Evolutionary conservation across 179 eudicot genomes (phyloP).

Genomic region (Beta corolliflora): DNA sequence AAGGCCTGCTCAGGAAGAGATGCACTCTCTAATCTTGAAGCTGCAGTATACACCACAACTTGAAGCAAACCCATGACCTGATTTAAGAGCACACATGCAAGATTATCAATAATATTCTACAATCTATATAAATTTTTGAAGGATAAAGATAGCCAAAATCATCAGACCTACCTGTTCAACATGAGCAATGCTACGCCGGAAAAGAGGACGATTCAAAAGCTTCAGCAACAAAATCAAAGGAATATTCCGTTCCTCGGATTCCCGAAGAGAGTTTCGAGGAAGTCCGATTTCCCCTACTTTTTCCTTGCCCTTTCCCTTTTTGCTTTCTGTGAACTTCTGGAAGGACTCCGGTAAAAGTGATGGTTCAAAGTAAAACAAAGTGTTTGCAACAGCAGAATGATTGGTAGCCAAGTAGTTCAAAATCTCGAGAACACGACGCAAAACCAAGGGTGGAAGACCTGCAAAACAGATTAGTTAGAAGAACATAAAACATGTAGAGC

Average conservation of each 20-base stretch:
- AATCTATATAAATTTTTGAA: background rate
- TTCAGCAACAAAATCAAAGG: slow-evolving; percentile 74
- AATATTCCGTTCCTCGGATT: slow-evolving; percentile 43
- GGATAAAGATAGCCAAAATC: background rate
- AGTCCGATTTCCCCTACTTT: slow-evolving; percentile 57
- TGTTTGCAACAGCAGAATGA: slow-evolving; percentile 86
- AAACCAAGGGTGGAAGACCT: slow-evolving; percentile 95
- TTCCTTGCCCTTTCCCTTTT: slow-evolving; percentile 77
- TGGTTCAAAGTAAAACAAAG: slow-evolving; percentile 75
- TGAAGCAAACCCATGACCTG: slow-evolving; percentile 94
- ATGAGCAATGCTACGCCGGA: slow-evolving; percentile 76
- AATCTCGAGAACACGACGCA: slow-evolving; percentile 88
- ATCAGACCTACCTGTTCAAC: slow-evolving; percentile 77
- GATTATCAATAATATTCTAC: background rate
- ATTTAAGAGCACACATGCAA: slow-evolving; percentile 21
- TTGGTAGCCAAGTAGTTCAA: slow-evolving; percentile 88
- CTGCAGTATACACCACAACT: slow-evolving; percentile 75
- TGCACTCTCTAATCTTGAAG: slow-evolving; percentile 60
- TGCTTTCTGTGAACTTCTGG: slow-evolving; percentile 36
- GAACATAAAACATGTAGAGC: slow-evolving; percentile 4
- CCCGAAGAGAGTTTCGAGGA: slow-evolving; percentile 28
- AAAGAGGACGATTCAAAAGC: slow-evolving; percentile 75
- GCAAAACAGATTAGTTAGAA: slow-evolving; percentile 33
- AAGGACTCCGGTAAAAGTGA: slow-evolving; percentile 53
- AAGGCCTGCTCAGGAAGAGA: slow-evolving; percentile 49